A percentile compares a stretch with the other conserved stretches of the same genome.
Conservation (phyloP, 768 basidiomycete species). For the Boletus rubropictus region DNA sequence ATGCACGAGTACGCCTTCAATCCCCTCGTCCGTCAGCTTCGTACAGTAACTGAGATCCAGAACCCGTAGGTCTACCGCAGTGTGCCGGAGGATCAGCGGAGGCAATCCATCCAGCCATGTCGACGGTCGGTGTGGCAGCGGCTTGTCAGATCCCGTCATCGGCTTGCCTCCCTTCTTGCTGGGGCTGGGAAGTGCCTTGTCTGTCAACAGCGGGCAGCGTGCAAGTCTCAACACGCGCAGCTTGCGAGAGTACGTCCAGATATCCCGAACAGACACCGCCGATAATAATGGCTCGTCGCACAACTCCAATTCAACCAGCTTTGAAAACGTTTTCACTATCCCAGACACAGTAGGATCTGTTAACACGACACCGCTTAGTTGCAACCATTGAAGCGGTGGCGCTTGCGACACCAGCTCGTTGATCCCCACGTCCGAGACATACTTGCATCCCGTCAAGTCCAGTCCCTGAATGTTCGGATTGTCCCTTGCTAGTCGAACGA, state of each 20-base stretch:
- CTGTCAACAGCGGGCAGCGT: conserved; percentile 70
- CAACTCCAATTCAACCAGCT: conserved; percentile 78
- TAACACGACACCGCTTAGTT: conserved; percentile 62
- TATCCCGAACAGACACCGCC: conserved; percentile 62
- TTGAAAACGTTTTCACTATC: conserved; percentile 68
- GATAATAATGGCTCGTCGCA: conserved; percentile 64
- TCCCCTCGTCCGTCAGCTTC: conserved; percentile 64
- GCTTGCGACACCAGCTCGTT: conserved; percentile 64
- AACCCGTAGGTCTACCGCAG: conserved; percentile 67
- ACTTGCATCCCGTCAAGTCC: conserved; percentile 68
- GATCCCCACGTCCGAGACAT: conserved; percentile 74
- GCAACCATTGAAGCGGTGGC: conserved; percentile 66
- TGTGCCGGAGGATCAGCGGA: conserved; percentile 56
- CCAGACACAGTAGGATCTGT: conserved; percentile 58
- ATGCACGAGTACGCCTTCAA: conserved; percentile 70
- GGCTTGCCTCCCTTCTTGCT: conserved; percentile 31
- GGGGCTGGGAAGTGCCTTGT: conserved; percentile 68
- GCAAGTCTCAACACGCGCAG: conserved; percentile 72
- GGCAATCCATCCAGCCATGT: conserved; percentile 61
- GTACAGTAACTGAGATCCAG: conserved; percentile 73
- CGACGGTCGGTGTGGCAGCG: conserved; percentile 48
- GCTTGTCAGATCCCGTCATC: conserved; percentile 37
- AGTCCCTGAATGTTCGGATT: conserved; percentile 68
- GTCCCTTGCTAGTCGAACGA: conserved; percentile 55
- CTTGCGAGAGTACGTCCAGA: conserved; percentile 78